phyloP scores from a whole-genome alignment of 495 filamentous ascomycete species.

The Penicillium egyptiacum region DNA sequence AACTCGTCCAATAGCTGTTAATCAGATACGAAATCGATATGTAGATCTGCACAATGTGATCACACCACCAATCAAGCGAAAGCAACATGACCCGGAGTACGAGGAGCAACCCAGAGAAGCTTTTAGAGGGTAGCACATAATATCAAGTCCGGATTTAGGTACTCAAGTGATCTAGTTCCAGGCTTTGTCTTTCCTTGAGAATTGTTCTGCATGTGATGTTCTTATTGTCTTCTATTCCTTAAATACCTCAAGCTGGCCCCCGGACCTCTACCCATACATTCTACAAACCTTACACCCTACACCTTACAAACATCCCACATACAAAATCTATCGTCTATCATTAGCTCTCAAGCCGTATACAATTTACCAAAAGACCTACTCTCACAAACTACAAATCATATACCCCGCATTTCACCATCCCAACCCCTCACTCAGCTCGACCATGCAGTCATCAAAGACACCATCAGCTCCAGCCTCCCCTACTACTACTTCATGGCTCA shows the following conservation, averaged over 20 bases:
- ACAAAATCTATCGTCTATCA: background rate
- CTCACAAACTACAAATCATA: background rate
- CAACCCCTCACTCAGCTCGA: background rate
- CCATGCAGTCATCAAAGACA: background rate
- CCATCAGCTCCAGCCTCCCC: background rate
- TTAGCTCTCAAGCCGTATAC: background rate
- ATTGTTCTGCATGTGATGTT: background rate
- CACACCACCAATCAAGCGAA: background rate
- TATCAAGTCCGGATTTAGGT: background rate
- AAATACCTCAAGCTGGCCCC: background rate
- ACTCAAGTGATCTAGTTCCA: background rate
- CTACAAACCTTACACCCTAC: background rate
- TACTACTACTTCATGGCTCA: slow-evolving; percentile 15
- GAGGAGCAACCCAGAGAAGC: background rate
- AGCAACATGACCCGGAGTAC: background rate
- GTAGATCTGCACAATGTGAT: background rate
- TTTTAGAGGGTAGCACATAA: background rate
- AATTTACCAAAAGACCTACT: background rate
- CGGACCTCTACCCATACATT: background rate
- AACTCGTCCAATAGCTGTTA: background rate
- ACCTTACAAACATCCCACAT: background rate
- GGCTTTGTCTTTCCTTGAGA: background rate
- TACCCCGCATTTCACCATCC: background rate
- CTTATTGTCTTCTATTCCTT: background rate
- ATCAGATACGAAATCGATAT: background rate